Evolutionary conservation across 164 flowering plant genomes (phyloP), one percentile per base, ranked within the genome.

Genomic region (Aristolochia californica): DNA sequence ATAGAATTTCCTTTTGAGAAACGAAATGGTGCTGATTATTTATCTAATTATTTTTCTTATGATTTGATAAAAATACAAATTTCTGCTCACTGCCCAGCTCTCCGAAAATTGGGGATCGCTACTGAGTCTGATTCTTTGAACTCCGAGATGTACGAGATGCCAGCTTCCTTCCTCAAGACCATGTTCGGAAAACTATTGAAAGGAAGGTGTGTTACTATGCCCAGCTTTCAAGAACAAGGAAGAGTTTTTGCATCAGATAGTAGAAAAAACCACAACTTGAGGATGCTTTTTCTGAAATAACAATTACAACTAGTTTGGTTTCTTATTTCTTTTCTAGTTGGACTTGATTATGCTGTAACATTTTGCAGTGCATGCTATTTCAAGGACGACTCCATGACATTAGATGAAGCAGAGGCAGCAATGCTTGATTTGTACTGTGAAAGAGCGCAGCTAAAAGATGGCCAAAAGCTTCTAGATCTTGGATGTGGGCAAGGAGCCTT

Each of bases 401-500:
- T 61, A n/a, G 57, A 61, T 7, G 57, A 61, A 17, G 64, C 64
- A 14, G 64, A 61, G 64, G 17, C 16, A 43, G 64, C 64, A 53
- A 61, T 61, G 64, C 27, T 61, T 30, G 64, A 61, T 12, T 53
- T 61, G 28, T 61, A 61, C 49, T 61, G 57, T 12, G 57, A 61
- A 56, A 61, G 64, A 30, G 26, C 64, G 13, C 49, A 53, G 22
- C 40, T 61, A 0, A 52, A 52, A 40, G 64, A 61, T 53, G 64
- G 64, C 0, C 57, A 52, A 28, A 53, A 48, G n/a, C 24, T 61
- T 15, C 57, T 61, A 2, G 64, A 61, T 23, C 57, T 61, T 0
- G 64, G 64, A 15, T 61, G 64, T 28, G 64, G 64, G 1, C 50
- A 40, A n/a, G 64, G 64, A 43, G 50, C 64, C n/a, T 24, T 51